Evolutionary conservation across 2,329 filamentous ascomycete genomes (phyloP).

Genomic region (Mollisiaceae sp.): DNA sequence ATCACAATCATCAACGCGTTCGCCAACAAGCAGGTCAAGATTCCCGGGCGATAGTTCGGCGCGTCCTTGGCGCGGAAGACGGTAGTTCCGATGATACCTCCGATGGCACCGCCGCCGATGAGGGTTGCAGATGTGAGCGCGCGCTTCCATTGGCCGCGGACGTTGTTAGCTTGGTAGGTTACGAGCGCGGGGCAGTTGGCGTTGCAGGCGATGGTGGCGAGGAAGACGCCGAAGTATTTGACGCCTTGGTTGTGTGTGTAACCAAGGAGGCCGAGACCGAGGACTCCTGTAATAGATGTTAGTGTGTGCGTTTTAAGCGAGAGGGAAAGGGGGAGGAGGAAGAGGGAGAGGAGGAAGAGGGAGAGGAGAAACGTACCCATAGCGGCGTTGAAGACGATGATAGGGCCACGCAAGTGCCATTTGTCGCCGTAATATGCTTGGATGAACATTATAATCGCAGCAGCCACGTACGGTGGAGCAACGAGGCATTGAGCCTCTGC

Average conservation of each 20-base stretch:
- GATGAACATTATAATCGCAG: constrained; percentile 51
- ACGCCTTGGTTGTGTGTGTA: constrained; percentile 52
- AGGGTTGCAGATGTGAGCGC: constrained; percentile 78
- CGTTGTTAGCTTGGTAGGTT: constrained; percentile 80
- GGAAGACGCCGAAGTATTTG: constrained; percentile 61
- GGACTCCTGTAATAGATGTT: constrained; percentile 34
- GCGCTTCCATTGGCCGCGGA: constrained; percentile 87
- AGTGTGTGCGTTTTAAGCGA: not conserved
- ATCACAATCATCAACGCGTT: constrained; percentile 38
- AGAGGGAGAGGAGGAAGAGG: not conserved
- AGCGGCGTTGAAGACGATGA: constrained; percentile 37
- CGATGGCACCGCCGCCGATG: constrained; percentile 77
- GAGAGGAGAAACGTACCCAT: not conserved
- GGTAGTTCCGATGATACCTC: constrained; percentile 76
- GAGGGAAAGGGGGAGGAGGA: not conserved
- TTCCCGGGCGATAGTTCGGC: constrained; percentile 51
- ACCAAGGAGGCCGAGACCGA: constrained; percentile 51
- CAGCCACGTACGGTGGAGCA: constrained; percentile 56
- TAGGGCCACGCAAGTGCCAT: constrained; percentile 48
- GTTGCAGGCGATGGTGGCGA: constrained; percentile 59
- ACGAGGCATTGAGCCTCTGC: constrained; percentile 59
- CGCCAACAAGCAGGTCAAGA: constrained; percentile 28
- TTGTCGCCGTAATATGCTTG: constrained; percentile 58
- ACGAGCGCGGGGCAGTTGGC: constrained; percentile 76
- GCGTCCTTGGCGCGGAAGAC: constrained; percentile 68